Conservation (phyloP, 2,329 filamentous ascomycete species). For the Whalleya microplaca region DNA sequence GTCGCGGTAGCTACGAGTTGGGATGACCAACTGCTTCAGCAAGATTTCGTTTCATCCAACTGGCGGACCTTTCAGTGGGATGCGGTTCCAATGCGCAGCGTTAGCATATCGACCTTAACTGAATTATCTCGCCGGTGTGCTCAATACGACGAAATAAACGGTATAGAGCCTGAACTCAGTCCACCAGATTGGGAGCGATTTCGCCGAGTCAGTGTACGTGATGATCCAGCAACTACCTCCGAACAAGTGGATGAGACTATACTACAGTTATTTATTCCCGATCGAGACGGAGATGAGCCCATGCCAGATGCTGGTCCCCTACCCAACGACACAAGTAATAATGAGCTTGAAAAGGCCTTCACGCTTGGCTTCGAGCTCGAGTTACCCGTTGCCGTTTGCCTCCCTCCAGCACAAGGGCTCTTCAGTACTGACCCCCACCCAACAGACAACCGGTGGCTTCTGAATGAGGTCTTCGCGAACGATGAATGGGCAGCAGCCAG, state of each 20-base stretch:
- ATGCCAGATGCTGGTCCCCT: too few species aligned
- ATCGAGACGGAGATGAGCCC: not conserved
- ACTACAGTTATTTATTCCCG: not conserved
- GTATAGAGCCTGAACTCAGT: not conserved
- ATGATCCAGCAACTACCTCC: too few species aligned
- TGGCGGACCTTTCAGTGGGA: not conserved
- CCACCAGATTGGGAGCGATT: not conserved
- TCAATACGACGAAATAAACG: not conserved
- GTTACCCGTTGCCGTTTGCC: slow-evolving; percentile 11
- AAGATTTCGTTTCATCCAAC: not conserved
- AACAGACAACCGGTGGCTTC: slow-evolving; percentile 1
- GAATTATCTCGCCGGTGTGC: not conserved
- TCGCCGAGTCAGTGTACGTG: not conserved
- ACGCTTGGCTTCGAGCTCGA: slow-evolving; percentile 22
- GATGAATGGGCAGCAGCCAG: not conserved
- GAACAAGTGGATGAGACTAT: not conserved
- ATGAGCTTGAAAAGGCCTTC: too few species aligned
- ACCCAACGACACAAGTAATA: too few species aligned
- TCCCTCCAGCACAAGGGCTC: not conserved
- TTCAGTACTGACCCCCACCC: slow-evolving; percentile 1
- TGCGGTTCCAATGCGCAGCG: not conserved
- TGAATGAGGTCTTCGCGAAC: not conserved
- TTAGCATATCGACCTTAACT: not conserved
- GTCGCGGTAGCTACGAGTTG: too few species aligned
- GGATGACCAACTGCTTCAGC: not conserved